phyloP scores from a whole-genome alignment of 331 rosid genomes.

The Malus hybrid region DNA sequence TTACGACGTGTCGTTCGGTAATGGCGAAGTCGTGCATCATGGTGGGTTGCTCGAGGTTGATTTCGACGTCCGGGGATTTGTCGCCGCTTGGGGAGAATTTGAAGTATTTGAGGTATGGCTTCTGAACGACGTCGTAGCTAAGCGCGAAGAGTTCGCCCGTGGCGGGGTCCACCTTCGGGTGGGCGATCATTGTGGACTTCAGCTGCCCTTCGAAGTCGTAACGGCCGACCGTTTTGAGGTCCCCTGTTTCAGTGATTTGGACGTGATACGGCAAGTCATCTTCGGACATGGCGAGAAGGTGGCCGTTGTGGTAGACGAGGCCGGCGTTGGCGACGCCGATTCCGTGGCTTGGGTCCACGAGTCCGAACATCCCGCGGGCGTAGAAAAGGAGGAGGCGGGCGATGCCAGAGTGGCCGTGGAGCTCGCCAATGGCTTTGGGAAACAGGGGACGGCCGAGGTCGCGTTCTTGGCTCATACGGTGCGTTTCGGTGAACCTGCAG shows the following conservation, averaged over 20 bases:
- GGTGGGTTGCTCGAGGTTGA: constrained; percentile 53
- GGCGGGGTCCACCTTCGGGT: constrained; percentile 70
- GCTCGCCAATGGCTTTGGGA: constrained; percentile 93
- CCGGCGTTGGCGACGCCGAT: constrained; percentile 98
- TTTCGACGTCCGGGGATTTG: constrained; percentile 68
- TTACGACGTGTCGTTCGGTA: constrained; percentile 53
- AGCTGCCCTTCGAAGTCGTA: constrained; percentile 56
- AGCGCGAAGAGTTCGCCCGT: constrained; percentile 68
- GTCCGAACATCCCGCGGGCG: constrained; percentile 51
- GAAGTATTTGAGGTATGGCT: constrained; percentile 79
- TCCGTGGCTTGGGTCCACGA: constrained; percentile 72
- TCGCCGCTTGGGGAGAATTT: constrained; percentile 41
- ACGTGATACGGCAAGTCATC: constrained; percentile 86
- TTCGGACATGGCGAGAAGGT: constrained; percentile 82
- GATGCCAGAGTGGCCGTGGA: constrained; percentile 92
- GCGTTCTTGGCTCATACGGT: constrained; percentile 60
- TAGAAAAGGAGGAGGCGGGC: constrained; percentile 73
- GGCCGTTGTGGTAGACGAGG: constrained; percentile 60
- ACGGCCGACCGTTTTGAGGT: constrained; percentile 64
- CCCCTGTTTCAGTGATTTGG: constrained; percentile 46
- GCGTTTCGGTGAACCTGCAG: constrained; percentile 79
- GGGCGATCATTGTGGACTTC: constrained; percentile 78
- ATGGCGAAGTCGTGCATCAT: constrained; percentile 98
- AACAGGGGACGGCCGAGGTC: constrained; percentile 65
- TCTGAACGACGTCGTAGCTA: constrained; percentile 77